phyloP scores from a whole-genome alignment of 108 stramenopile genomes.

The Cyclotella cryptica region DNA sequence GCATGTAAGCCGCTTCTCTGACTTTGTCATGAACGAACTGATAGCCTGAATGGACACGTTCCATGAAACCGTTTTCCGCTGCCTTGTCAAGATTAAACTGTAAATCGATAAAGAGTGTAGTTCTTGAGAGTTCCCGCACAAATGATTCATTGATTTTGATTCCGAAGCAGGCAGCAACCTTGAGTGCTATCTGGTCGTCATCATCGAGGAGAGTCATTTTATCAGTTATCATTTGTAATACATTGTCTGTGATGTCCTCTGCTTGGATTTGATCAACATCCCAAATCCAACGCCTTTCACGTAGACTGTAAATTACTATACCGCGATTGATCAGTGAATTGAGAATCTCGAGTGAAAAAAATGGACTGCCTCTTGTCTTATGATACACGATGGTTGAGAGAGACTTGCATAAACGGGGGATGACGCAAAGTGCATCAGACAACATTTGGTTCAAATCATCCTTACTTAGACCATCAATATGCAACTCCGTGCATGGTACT shows the following conservation, averaged over 20 bases:
- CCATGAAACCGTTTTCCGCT: constrained; percentile 27
- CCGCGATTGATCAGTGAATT: constrained; percentile 25
- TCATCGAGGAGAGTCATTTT: constrained; percentile 40
- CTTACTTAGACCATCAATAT: constrained; percentile 22
- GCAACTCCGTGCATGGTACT: constrained; percentile 27
- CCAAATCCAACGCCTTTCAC: constrained; percentile 40
- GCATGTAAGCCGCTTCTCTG: constrained; percentile 65
- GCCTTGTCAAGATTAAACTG: constrained; percentile 3
- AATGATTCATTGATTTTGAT: constrained; percentile 16
- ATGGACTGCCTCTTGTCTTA: constrained; percentile 48
- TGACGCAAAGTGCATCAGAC: constrained; percentile 36
- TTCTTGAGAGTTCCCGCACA: constrained; percentile 1
- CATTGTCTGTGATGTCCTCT: constrained; percentile 47
- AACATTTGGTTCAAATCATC: constrained; percentile 48
- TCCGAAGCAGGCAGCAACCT: constrained; percentile 50
- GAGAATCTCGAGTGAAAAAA: constrained; percentile 34
- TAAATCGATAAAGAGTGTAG: constrained; percentile 2
- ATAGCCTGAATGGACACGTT: constrained; percentile 8
- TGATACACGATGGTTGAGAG: constrained; percentile 27
- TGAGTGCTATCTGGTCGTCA: constrained; percentile 27
- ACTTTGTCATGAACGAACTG: constrained; percentile 60
- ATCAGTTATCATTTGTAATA: constrained; percentile 41
- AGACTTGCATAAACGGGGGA: constrained; percentile 35
- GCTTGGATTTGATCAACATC: constrained; percentile 22
- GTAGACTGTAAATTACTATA: constrained; percentile 22